Evolutionary conservation across 495 filamentous ascomycete genomes (phyloP), one percentile per base, ranked within the genome.

Genomic region (Xylaria castorea): DNA sequence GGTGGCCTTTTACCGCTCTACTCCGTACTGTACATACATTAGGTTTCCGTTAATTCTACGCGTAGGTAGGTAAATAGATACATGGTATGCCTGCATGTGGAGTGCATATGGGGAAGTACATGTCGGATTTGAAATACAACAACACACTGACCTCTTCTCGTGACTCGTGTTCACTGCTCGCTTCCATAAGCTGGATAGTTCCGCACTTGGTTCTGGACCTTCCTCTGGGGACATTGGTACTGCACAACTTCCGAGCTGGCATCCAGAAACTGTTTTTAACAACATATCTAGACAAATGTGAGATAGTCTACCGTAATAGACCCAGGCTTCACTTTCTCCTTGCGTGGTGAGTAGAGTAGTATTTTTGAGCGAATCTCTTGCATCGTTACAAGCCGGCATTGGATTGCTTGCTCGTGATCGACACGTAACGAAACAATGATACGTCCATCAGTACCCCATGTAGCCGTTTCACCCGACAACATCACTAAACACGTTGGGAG

Each of bases 41-140:
- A 57, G 25, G 51, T 57, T 32, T 57, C 9, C 32, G 27, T 32
- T 32, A 5, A 27, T 32, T 57, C 18, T 38, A 20, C 30, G 57
- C n/a, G 25, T 58, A 58, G 4, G 27, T 58, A 30, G n/a, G n/a
- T n/a, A n/a, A 18, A 9, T 36, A 32, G 34, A 20, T 62, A 62
- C 58, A 38, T 61, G 57, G 32, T 12, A 12, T 8, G 34, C 30
- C 32, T 61, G 32, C 34, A 38, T 44, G 38, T 30, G 16, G n/a
- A 27, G 38, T 64, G 61, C 61, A 42, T 42, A 30, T 25, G 36
- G 60, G n/a, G 18, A 40, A n/a, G 61, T 36, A 64, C 38, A 42
- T 6, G 22, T 16, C 1, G 63, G 42, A 66, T 66, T 66, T 66
- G 63, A 48, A 50, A 66, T 65, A 65, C 60, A 40, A 63, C 34